Conservation (phyloP, 1,284 basidiomycete genomes). For the Sphagnurus paluster region DNA sequence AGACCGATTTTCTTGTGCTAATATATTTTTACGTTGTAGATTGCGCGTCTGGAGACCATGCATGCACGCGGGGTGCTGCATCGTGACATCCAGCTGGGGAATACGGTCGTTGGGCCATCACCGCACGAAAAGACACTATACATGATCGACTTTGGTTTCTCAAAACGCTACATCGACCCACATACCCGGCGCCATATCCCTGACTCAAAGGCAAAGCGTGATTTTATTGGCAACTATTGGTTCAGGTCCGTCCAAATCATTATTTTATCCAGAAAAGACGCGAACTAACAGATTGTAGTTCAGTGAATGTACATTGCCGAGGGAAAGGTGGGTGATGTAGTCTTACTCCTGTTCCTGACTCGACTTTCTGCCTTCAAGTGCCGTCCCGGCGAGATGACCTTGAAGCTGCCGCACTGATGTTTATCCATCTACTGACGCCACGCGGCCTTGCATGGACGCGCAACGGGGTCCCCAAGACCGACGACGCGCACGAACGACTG, state of each 20-base stretch:
- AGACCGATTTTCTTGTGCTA: too few relatives aligned
- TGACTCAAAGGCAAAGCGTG: conserved; percentile 61
- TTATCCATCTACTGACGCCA: conserved; percentile 75
- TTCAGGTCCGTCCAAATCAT: conserved; percentile 44
- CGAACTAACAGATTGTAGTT: conserved; percentile 32
- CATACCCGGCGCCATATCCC: conserved; percentile 63
- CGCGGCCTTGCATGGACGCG: conserved; percentile 75
- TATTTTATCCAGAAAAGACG: not conserved
- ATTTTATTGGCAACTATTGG: conserved; percentile 82
- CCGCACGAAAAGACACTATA: conserved; percentile 63
- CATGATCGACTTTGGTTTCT: conserved; percentile 84
- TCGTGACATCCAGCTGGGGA: conserved; percentile 76
- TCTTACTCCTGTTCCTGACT: too few relatives aligned
- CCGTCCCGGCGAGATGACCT: conserved; percentile 76
- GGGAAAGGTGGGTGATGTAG: conserved; percentile 62
- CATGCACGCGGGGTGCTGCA: conserved; percentile 70
- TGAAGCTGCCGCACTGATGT: conserved; percentile 73
- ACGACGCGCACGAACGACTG: conserved; percentile 57
- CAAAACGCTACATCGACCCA: conserved; percentile 71
- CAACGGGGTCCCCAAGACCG: conserved; percentile 70
- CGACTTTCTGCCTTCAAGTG: too few relatives aligned
- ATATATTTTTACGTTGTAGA: conserved; percentile 40
- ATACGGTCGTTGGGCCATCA: conserved; percentile 61
- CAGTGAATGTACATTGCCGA: conserved; percentile 72
- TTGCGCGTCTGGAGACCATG: conserved; percentile 68